Percentiles rank a stretch among this genome's conserved stretches.
Conservation (phyloP, 2,329 filamentous ascomycete species). For the Talaromyces marneffei region DNA sequence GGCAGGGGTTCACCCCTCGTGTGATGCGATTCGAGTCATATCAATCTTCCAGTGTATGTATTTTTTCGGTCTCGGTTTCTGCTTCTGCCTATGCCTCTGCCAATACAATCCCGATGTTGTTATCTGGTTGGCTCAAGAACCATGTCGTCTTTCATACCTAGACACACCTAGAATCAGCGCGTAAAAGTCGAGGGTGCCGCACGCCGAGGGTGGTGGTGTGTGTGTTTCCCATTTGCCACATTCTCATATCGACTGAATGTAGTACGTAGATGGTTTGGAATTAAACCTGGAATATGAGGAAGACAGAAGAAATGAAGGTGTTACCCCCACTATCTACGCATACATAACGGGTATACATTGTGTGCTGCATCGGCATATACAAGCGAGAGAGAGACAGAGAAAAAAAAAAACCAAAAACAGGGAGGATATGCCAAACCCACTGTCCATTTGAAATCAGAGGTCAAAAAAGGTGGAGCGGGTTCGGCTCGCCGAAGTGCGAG, state of each 20-base stretch:
- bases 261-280: neutral
- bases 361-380: neutral
- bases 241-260: neutral
- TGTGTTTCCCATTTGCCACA: neutral
- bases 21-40: neutral
- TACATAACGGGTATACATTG: neutral
- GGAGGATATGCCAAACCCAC: neutral
- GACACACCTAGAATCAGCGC: neutral
- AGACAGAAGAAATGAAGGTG: neutral
- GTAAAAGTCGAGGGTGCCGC: neutral
- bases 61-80: neutral
- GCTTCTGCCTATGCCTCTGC: neutral
- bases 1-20: neutral
- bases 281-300: neutral
- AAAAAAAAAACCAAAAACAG: too few relatives aligned
- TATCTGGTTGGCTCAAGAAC: neutral
- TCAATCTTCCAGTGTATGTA: neutral
- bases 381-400: too few relatives aligned
- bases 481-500: neutral
- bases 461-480: neutral
- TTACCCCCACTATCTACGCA: neutral
- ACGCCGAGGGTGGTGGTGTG: neutral
- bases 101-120: neutral
- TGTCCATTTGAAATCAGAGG: neutral
- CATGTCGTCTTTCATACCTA: neutral